These are phyloP conservation scores for Vachellia pachyceras DNA, from an alignment of 306 rosid species.

Conservation along the genomic window DNA sequence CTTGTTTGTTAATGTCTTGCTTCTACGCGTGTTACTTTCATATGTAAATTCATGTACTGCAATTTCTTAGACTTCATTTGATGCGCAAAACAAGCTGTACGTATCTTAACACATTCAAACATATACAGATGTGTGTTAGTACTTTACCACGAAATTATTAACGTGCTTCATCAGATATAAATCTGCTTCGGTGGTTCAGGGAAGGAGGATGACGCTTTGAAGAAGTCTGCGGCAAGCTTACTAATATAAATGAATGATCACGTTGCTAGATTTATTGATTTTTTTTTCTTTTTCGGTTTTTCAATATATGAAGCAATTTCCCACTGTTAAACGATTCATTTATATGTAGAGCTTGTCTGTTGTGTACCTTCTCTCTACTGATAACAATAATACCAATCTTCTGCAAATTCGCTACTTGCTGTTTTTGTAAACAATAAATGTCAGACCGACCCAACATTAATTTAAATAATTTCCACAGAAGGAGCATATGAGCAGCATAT, in stretches of 20 bases:
- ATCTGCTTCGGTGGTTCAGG: slow-evolving; percentile 49
- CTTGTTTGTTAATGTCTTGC: slow-evolving; percentile 33
- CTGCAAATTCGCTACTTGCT: not conserved
- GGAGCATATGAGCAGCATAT: slow-evolving; percentile 23
- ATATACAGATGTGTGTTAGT: not conserved
- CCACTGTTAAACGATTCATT: not conserved
- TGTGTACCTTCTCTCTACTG: not conserved
- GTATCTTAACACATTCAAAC: not conserved
- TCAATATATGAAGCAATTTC: not conserved
- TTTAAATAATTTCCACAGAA: slow-evolving; percentile 32
- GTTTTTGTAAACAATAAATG: not conserved
- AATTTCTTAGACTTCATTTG: slow-evolving; percentile 24
- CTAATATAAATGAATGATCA: slow-evolving; percentile 40
- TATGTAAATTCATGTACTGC: slow-evolving; percentile 13
- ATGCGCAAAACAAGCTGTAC: not conserved
- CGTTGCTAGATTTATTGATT: slow-evolving; percentile 47
- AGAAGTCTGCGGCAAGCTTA: slow-evolving; percentile 37
- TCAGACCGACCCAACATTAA: not conserved
- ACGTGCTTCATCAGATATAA: slow-evolving; percentile 19
- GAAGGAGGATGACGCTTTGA: slow-evolving; percentile 43
- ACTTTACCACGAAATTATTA: slow-evolving; percentile 23
- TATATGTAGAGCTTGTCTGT: not conserved
- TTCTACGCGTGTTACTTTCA: slow-evolving; percentile 5
- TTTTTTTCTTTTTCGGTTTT: not conserved
- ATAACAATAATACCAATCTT: not conserved